Base-by-base conservation (phyloP, 2,329 filamentous ascomycete genomes). In the Orbilia quercus region DNA sequence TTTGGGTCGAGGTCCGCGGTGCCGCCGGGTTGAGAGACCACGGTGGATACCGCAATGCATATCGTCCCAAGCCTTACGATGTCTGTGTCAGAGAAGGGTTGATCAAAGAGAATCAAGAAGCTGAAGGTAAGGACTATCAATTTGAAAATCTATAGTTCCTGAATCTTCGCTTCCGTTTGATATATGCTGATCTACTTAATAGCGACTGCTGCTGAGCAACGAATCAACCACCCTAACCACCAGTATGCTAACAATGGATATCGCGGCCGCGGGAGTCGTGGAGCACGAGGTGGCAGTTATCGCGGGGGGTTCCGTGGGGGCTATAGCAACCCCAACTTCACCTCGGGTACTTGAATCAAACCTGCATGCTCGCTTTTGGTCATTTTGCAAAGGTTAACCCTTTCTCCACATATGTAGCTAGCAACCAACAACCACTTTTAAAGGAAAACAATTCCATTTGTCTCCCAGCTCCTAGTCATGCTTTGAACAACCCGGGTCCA, bases 1-100 rank as follows among this genome's bases (percentile, higher is more conserved):
- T 74, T 25, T 74, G 70, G 70, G 70, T 74, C n/a, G 70, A 74
- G 44, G 64, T 74, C 48, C 62, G 64, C 16, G 63, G 70, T 38
- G 69, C 70, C 14, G 69, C 69, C 25, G 60, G 69, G 25, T 44
- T 73, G 14, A 50, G 69, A 73, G 69, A 73, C 36, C 69, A 73
- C 51, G 70, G 70, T 11, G 70, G 70, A n/a, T 74, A 69, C 57
- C 55, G 70, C 51, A 74, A 69, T 25, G 70, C 70, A 22, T 74
- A 74, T 42, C 57, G 70, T 23, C 69, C 69, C 34, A 73, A 65
- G 25, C 60, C 54, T n/a, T 73, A 73, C 45, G 60, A 54, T 31
- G 23, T 34, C 20, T 73, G 54, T 50, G 54, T 73, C 40, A 73
- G 59, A 16, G 51, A 62, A 50, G 69, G 69, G 2, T 51, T 66